These are phyloP conservation scores for Elongisporangium anandrum DNA, from an alignment of 352 stramenopile genomes.

Conservation along the genomic window DNA sequence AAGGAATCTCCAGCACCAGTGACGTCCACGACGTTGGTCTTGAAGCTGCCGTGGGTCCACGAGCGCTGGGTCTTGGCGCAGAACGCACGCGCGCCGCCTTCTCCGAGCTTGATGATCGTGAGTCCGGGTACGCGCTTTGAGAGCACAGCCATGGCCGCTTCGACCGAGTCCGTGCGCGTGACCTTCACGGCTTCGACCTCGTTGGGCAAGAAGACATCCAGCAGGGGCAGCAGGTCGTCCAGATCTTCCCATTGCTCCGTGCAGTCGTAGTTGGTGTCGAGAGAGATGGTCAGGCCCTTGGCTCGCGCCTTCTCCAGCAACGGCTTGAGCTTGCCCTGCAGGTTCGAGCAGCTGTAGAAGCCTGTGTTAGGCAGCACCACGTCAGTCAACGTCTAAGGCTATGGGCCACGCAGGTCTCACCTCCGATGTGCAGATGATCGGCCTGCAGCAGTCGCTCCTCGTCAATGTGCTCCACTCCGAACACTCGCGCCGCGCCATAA, in stretches of 20 bases:
- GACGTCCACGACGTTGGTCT: conserved; percentile 62
- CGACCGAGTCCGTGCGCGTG: conserved; percentile 32
- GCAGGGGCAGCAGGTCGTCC: conserved; percentile 51
- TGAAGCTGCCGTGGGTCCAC: conserved; percentile 50
- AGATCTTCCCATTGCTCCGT: conserved; percentile 61
- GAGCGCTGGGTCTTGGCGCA: conserved; percentile 31
- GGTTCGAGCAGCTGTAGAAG: conserved; percentile 71
- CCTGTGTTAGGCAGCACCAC: conserved; percentile 14
- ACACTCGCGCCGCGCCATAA: conserved; percentile 63
- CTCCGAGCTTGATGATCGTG: conserved; percentile 70
- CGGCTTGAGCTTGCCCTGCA: conserved; percentile 54
- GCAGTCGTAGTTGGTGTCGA: conserved; percentile 85
- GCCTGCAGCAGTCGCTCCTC: conserved; percentile 46
- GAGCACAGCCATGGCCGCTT: conserved; percentile 56
- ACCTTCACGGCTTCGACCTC: conserved; percentile 78
- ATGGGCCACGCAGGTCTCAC: conserved; percentile 11
- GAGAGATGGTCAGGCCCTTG: conserved; percentile 65
- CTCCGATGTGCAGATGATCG: conserved; percentile 74
- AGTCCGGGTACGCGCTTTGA: conserved; percentile 29
- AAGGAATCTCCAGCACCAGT: conserved; percentile 85
- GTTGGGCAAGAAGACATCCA: conserved; percentile 84
- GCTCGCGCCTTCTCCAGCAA: conserved; percentile 50
- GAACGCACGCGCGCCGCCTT: conserved; percentile 48
- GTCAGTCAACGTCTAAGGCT: background rate
- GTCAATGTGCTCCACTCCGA: conserved; percentile 67